These are phyloP conservation scores for Willaertia magna DNA, from an alignment of 208 protist species.

Conservation along the genomic window DNA sequence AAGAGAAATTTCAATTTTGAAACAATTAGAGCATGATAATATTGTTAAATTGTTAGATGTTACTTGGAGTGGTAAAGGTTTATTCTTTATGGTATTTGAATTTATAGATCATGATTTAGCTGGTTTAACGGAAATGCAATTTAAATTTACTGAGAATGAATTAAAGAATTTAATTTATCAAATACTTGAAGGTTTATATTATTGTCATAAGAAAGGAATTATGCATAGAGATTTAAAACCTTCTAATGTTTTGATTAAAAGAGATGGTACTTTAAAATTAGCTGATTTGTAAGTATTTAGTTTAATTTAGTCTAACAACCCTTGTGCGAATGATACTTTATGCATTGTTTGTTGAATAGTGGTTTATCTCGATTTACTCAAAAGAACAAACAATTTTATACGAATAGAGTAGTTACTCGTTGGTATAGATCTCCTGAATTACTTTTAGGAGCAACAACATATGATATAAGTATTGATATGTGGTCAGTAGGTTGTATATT, in stretches of 20 bases:
- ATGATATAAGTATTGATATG: slow-evolving; percentile 42
- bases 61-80: slow-evolving; percentile 14
- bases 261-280: slow-evolving; percentile 25
- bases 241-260: slow-evolving; percentile 25
- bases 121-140: slow-evolving; percentile 15
- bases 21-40: slow-evolving; percentile 31
- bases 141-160: slow-evolving; percentile 14
- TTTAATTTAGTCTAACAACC: background rate
- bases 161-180: slow-evolving; percentile 23
- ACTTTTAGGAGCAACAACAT: slow-evolving; percentile 13
- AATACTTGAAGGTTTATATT: slow-evolving; percentile 3
- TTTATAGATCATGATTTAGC: slow-evolving; percentile 19
- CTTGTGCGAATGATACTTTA: background rate
- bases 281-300: background rate
- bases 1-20: slow-evolving; percentile 25
- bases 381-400: slow-evolving; percentile 5
- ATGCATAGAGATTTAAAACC: slow-evolving; percentile 31
- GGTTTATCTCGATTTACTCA: background rate
- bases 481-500: slow-evolving; percentile 70
- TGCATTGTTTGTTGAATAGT: background rate
- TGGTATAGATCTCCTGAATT: slow-evolving; percentile 24
- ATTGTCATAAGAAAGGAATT: slow-evolving; percentile 18
- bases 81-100: slow-evolving; percentile 44
- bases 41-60: slow-evolving; percentile 38
- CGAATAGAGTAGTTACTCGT: slow-evolving; percentile 15